phyloP scores from a whole-genome alignment of 2,329 filamentous ascomycete genomes.

The Phialemonium atrogriseum region DNA sequence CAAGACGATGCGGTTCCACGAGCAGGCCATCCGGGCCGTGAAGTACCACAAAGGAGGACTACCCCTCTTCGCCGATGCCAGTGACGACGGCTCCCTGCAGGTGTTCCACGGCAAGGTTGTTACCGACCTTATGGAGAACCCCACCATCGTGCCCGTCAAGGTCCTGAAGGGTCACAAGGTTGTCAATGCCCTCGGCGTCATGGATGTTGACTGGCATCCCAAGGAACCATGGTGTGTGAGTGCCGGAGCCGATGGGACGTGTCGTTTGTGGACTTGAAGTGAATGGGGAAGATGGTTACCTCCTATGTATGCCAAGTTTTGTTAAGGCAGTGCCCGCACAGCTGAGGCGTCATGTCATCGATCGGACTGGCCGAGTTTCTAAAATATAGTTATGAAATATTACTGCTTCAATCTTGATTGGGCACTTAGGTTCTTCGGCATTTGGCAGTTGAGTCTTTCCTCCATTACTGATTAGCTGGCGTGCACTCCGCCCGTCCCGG shows the following conservation, averaged over 20 bases:
- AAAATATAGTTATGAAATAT: too few species aligned
- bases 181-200: conserved; percentile 74
- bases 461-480: too few species aligned
- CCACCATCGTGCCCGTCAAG: conserved; percentile 92
- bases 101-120: conserved; percentile 97
- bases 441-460: too few species aligned
- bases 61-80: conserved; percentile 88
- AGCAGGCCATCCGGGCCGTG: conserved; percentile 82
- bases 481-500: too few species aligned
- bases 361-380: too few species aligned
- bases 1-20: conserved; percentile 93
- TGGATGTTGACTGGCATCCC: conserved; percentile 96
- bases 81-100: conserved; percentile 88
- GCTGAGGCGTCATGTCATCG: too few species aligned
- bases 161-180: conserved; percentile 86
- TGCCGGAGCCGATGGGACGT: conserved; percentile 88
- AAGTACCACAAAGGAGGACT: conserved; percentile 71
- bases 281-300: too few species aligned
- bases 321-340: too few species aligned
- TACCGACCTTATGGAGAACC: conserved; percentile 90
- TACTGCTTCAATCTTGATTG: too few species aligned
- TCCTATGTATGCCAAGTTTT: not conserved
- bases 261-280: conserved; percentile 90
- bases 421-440: too few species aligned
- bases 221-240: conserved; percentile 89